These are phyloP conservation scores for Jackrogersella minutella DNA, from an alignment of 495 filamentous ascomycete species.

Conservation along the genomic window DNA sequence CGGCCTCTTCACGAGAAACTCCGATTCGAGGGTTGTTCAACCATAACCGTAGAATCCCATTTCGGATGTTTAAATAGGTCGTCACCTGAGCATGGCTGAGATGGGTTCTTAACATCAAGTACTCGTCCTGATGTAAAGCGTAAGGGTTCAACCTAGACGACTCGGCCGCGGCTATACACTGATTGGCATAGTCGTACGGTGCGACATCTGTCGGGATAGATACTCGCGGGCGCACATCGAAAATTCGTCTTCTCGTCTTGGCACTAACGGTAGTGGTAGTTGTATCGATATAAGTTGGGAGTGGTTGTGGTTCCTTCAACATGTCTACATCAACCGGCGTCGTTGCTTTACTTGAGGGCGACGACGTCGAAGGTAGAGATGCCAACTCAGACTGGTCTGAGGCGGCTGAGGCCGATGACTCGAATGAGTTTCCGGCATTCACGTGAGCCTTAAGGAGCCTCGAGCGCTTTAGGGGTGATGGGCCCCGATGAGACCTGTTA, in stretches of 20 bases:
- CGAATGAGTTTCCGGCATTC: constrained; percentile 38
- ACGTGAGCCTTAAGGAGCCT: constrained; percentile 19
- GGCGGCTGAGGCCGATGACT: constrained; percentile 42
- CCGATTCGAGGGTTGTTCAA: constrained; percentile 85
- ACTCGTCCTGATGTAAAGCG: constrained; percentile 85
- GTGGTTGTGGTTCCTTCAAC: constrained; percentile 43
- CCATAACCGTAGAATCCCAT: constrained; percentile 93
- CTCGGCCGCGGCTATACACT: constrained; percentile 88
- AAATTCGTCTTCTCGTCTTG: constrained; percentile 46
- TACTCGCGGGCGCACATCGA: constrained; percentile 71
- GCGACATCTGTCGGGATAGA: constrained; percentile 82
- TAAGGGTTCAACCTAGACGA: constrained; percentile 90
- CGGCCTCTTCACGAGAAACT: constrained; percentile 86
- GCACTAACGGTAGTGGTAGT: constrained; percentile 6
- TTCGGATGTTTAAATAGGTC: constrained; percentile 95
- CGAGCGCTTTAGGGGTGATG: constrained; percentile 21
- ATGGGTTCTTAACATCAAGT: constrained; percentile 77
- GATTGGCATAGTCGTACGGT: constrained; percentile 78
- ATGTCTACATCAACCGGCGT: constrained; percentile 60
- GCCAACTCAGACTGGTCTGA: constrained; percentile 57
- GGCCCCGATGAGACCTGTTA: constrained; percentile 28
- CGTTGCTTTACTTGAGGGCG: constrained; percentile 63
- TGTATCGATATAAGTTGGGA: not conserved
- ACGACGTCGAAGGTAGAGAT: constrained; percentile 51
- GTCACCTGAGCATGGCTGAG: constrained; percentile 91